phyloP scores from a whole-genome alignment of 208 protist genomes.

The Trypanosoma scelopori region DNA sequence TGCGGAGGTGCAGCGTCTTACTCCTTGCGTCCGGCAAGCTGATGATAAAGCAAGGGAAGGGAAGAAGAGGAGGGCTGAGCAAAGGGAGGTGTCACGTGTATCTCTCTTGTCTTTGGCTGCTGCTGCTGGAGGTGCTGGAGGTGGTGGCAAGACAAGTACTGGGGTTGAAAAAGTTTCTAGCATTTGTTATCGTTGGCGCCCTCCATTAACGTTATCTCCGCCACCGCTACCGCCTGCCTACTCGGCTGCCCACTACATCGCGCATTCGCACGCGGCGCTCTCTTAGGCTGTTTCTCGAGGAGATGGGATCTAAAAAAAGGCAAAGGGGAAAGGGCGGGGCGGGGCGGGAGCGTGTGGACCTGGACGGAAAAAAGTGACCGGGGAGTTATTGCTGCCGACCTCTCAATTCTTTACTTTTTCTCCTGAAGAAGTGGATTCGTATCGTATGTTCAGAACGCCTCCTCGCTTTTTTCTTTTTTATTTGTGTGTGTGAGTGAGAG shows the following conservation, averaged over 20 bases:
- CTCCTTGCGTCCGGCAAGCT: not conserved
- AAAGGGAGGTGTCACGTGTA: not conserved
- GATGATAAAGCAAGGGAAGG: not conserved
- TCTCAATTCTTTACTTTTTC: not conserved
- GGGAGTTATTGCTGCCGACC: no score
- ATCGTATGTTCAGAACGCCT: not conserved
- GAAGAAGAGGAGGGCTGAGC: not conserved
- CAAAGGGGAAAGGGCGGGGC: no score
- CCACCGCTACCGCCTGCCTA: not conserved
- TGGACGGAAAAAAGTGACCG: no score
- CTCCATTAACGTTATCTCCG: not conserved
- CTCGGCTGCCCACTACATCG: not conserved
- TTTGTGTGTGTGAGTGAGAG: no score
- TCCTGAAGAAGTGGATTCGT: not conserved
- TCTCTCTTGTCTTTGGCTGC: not conserved
- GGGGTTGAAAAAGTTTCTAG: not conserved
- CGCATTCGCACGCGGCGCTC: not conserved
- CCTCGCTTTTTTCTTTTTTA: not conserved
- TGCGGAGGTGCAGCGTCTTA: conserved; percentile 1
- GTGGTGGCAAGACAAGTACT: no score
- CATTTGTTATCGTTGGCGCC: not conserved
- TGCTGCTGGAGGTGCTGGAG: not conserved
- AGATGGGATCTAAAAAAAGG: no score
- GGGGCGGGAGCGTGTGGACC: no score
- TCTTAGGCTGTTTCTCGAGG: no score